Percentiles rank a stretch among this genome's conserved stretches.
Evolutionary conservation across 257 asterid species (phyloP).

Genomic region (Nicotiana otophora): DNA sequence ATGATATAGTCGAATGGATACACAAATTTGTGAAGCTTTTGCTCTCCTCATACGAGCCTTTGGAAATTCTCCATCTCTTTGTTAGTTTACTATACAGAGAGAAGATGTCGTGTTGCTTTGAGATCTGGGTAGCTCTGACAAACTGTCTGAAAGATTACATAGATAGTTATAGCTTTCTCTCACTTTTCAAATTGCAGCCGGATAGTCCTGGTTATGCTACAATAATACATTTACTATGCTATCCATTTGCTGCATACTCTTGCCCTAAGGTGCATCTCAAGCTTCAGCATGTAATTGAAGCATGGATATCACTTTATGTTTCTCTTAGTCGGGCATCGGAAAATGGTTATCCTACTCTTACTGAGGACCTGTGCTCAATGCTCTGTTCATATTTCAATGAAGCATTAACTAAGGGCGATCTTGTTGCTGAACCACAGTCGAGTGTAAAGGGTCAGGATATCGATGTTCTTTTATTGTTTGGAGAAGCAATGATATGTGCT

Average conservation of each 20-base stretch:
- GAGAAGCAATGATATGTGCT: conserved; percentile 34
- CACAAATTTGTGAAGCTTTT: conserved; percentile 33
- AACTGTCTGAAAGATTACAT: conserved; percentile 42
- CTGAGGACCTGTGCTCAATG: conserved; percentile 43
- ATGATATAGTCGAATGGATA: conserved; percentile 33
- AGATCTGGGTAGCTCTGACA: conserved; percentile 51
- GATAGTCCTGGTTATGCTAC: conserved; percentile 32
- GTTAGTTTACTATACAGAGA: conserved; percentile 36
- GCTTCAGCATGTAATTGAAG: conserved; percentile 35
- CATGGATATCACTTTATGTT: conserved; percentile 46
- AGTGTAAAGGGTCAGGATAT: conserved; percentile 21
- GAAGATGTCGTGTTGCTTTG: conserved; percentile 24
- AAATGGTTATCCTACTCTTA: conserved; percentile 23
- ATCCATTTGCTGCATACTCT: conserved; percentile 52
- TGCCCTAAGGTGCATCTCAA: conserved; percentile 24
- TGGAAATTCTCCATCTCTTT: conserved; percentile 46
- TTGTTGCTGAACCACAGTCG: conserved; percentile 25
- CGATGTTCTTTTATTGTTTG: conserved; percentile 36
- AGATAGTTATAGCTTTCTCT: conserved; percentile 21
- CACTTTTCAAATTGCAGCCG: conserved; percentile 26
- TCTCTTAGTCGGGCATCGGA: conserved; percentile 34
- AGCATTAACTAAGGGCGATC: conserved; percentile 16
- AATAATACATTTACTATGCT: conserved; percentile 41
- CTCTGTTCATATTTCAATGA: conserved; percentile 40
- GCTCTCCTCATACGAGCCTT: conserved; percentile 40